Conservation (phyloP, 2,329 filamentous ascomycete species). For the Talaromyces sp. region DNA sequence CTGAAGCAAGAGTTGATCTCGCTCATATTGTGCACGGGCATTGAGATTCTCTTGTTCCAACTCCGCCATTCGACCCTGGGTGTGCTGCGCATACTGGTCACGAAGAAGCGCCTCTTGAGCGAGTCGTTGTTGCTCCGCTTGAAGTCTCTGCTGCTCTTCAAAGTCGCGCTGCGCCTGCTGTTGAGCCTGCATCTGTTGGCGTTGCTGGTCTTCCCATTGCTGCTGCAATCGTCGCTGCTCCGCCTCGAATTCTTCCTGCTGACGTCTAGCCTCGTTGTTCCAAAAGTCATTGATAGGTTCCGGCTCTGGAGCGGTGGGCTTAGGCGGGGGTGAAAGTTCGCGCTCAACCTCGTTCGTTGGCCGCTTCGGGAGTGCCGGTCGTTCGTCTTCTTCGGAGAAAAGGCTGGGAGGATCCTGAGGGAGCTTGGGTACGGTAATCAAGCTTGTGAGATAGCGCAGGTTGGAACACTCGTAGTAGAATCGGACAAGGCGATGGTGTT, state of each 20-base stretch:
- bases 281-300: conserved; percentile 97
- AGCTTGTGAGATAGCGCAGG: conserved; percentile 87
- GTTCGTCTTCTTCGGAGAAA: conserved; percentile 76
- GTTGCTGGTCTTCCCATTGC: conserved; percentile 76
- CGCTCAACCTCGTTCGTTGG: conserved; percentile 67
- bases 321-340: conserved; percentile 65
- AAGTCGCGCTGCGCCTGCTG: conserved; percentile 90
- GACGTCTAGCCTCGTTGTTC: conserved; percentile 85
- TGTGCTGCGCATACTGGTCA: conserved; percentile 89
- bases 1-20: conserved; percentile 94
- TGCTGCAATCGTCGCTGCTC: conserved; percentile 87
- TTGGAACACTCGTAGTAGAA: conserved; percentile 99
- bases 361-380: conserved; percentile 76
- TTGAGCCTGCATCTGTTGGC: conserved; percentile 76
- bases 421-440: conserved; percentile 94
- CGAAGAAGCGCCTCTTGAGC: conserved; percentile 86
- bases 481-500: conserved; percentile 92
- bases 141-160: conserved; percentile 83
- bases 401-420: conserved; percentile 91
- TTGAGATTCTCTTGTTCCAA: conserved; percentile 93
- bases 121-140: conserved; percentile 83
- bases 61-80: conserved; percentile 91
- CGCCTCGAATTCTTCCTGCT: conserved; percentile 92
- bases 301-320: conserved; percentile 67
- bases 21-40: conserved; percentile 90